Conservation (phyloP, 2,329 filamentous ascomycete species). For the Conoideocrella luteorostrata region DNA sequence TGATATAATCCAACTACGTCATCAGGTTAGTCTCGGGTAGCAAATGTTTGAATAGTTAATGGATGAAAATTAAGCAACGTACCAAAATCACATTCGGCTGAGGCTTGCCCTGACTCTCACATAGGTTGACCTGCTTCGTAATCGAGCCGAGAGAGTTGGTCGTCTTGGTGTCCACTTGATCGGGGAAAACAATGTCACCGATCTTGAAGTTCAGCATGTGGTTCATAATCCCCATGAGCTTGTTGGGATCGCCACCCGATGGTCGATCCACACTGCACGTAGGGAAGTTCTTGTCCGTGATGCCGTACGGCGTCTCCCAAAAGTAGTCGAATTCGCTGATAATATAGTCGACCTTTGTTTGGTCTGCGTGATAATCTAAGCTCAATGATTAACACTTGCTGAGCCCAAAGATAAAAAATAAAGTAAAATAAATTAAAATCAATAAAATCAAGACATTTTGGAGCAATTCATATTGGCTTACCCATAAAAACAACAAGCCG, state of each 20-base stretch:
- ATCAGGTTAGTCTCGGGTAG: constrained; percentile 11
- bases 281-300: constrained; percentile 51
- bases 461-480: constrained; percentile 22
- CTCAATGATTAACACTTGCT: neutral
- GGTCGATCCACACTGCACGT: constrained; percentile 63
- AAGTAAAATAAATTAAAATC: neutral
- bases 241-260: constrained; percentile 25
- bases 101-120: constrained; percentile 17
- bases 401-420: neutral
- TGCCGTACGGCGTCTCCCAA: constrained; percentile 69
- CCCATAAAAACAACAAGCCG: constrained; percentile 68
- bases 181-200: constrained; percentile 28
- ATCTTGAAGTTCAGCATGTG: constrained; percentile 27
- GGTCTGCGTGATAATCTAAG: constrained; percentile 53
- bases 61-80: no score
- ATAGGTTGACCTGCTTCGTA: constrained; percentile 21
- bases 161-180: constrained; percentile 19
- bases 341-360: constrained; percentile 50
- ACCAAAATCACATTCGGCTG: constrained; percentile 30
- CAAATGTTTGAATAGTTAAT: neutral
- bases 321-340: constrained; percentile 58
- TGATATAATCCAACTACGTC: constrained; percentile 36
- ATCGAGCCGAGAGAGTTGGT: constrained; percentile 31
- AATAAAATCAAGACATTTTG: neutral
- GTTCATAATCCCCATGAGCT: constrained; percentile 39